Base-by-base conservation (phyloP, 345 rosid genomes). In the Abelmoschus esculentus region DNA sequence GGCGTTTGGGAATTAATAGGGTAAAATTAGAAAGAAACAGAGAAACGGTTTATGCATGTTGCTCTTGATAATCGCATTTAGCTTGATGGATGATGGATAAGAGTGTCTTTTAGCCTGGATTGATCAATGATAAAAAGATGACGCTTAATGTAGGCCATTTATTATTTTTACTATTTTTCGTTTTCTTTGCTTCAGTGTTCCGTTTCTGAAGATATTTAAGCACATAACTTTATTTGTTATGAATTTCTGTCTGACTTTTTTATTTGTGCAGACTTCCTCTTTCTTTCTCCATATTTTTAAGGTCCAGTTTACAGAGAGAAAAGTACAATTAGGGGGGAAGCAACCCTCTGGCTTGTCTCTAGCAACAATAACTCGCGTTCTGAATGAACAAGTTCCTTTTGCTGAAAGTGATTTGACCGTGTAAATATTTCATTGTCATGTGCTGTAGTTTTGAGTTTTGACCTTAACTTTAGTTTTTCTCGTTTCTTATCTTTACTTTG, bases 301-400 rank as follows among this genome's bases (percentile, higher is more conserved):
- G 80, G 80, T 91, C 44, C 92, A 87, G 69, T 87, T 87, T 79
- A 74, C 89, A 2, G 99, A 91, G 72, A 90, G 79, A 74, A 83
- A 75, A 74, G 63, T 90, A 73, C 87, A 81, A 67, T 67, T 80
- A 28, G 93, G 96, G 66, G 96, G 88, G 81, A 91, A 85, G 81
- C 96, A 88, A 53, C 89, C 96, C 13, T 82, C 90, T 64, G 87
- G 82, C 53, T 53, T 91, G 71, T 78, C 74, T 73, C 84, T 95
- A 73, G 96, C 91, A 13, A 84, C 77, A 40, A 66, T 90, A 69
- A 82, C 91, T 71, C 83, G 88, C 74, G 82, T 95, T 78, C 84
- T 91, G 44, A 82, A 78, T 61, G 99, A 95, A 85, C 90, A 83
- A 78, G 89, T 95, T 61, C 99, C 98, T 67, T 88, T 95, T 84